Base-by-base conservation (phyloP, 176 grass and related monocot species). In the Themeda triandra region DNA sequence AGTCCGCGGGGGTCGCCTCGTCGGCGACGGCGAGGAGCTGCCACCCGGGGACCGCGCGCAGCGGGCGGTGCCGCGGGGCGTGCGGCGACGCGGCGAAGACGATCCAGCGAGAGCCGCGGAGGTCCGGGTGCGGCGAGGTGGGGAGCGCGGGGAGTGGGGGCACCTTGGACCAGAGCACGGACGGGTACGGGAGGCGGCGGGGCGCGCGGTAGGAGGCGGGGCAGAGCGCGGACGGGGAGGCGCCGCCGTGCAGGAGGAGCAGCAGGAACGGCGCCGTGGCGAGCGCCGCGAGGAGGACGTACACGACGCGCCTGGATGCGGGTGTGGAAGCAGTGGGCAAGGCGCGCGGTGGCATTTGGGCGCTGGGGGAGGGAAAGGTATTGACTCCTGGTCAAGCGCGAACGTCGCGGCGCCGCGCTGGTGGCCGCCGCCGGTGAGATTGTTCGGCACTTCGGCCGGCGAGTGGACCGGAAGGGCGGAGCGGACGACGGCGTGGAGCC, bases 21-120 rank as follows among this genome's bases (percentile, higher is more conserved):
- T 98, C 87, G 9, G 90, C 91, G 15, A 98, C 90, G 69, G 91
- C 89, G 44, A 98, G 88, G 54, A 98, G 87, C 75, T 98, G 92
- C 92, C 92, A 98, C 11, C 95, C 82, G 51, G 88, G 90, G 75
- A 80, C 40, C 21, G 79, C 71, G 18, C 85, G 36, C 31, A 95
- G 86, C 23, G 84, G 84, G 63, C 88, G 90, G 62, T 89, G 85
- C 49, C 79, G 73, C 66, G 76, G 75, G 70, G 71, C 79, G 49
- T 92, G 90, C 71, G 89, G 66, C 25, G 84, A 83, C 30, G 90
- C 90, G 40, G 84, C 65, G 65, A 98, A 91, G 65, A 98, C 63
- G 74, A 94, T 93, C 95, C 95, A 98, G 33, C 88, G 80, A 64
- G 92, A 69, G 75, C 84, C 90, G 76, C 87, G 91, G 80, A 94